Conservation (phyloP, 2,329 filamentous ascomycete species). For the Diaporthe sp. region DNA sequence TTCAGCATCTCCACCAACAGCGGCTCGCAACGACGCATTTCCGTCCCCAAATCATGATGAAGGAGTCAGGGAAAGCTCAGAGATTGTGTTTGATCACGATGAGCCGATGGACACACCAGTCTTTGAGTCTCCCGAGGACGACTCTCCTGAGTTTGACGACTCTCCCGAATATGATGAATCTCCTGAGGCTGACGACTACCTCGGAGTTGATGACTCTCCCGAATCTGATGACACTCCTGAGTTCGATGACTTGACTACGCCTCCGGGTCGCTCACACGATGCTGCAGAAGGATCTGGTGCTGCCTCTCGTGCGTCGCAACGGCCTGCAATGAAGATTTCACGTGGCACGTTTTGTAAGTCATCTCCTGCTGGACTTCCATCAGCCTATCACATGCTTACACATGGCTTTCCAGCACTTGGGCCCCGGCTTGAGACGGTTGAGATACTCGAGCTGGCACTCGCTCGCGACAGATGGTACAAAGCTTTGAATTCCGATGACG, state of each 20-base stretch:
- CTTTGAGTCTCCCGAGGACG: too few species aligned
- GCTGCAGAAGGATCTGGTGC: not conserved
- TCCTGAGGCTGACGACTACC: too few species aligned
- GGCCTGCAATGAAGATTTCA: not conserved
- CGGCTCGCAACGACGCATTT: not conserved
- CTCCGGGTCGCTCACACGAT: not conserved
- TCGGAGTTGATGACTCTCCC: too few species aligned
- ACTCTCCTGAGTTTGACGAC: too few species aligned
- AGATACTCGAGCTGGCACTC: not conserved
- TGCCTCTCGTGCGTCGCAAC: not conserved
- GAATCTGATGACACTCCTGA: not conserved
- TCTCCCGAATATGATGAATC: too few species aligned
- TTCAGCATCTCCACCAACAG: not conserved
- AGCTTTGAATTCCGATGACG: not conserved
- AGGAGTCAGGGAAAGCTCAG: not conserved
- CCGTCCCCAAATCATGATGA: not conserved
- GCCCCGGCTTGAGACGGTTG: not conserved
- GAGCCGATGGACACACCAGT: too few species aligned
- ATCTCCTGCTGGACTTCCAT: not conserved
- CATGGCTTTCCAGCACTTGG: not conserved
- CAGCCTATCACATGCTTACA: not conserved
- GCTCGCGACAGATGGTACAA: not conserved
- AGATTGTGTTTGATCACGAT: not conserved
- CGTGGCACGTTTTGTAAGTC: not conserved
- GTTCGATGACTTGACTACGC: not conserved